Conservation (phyloP, 2,329 filamentous ascomycete genomes). For the Colletotrichum sp. region DNA sequence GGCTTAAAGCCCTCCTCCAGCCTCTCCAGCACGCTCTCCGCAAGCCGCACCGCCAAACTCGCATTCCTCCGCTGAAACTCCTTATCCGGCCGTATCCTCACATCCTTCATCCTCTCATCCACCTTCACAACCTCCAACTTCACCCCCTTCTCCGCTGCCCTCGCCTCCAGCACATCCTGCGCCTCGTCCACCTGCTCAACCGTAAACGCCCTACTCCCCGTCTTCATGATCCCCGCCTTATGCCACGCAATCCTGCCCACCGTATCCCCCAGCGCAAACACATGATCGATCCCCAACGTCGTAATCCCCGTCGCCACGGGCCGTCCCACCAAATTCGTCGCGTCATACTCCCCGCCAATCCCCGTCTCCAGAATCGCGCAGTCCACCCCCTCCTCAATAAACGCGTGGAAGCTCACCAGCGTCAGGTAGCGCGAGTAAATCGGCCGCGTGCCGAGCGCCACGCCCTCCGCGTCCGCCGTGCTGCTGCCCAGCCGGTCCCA, state of each 20-base stretch:
- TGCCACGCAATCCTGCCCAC: constrained; percentile 88
- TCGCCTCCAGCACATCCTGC: constrained; percentile 59
- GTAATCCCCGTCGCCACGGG: constrained; percentile 72
- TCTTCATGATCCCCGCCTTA: constrained; percentile 87
- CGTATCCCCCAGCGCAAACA: constrained; percentile 78
- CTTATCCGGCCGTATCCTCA: constrained; percentile 53
- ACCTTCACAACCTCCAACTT: background rate
- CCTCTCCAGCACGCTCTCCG: constrained; percentile 52
- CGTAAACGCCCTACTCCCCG: constrained; percentile 47
- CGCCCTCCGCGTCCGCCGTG: constrained; percentile 46
- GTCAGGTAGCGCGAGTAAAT: constrained; percentile 94
- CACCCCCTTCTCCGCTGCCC: constrained; percentile 60
- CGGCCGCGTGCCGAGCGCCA: constrained; percentile 72
- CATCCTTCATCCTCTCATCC: constrained; percentile 42
- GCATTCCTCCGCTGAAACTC: constrained; percentile 65
- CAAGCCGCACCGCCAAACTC: constrained; percentile 57
- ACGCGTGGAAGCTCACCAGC: constrained; percentile 85
- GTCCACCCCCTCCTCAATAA: constrained; percentile 75
- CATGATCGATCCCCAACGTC: constrained; percentile 85
- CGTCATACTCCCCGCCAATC: constrained; percentile 92
- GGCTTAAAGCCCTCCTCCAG: constrained; percentile 31
- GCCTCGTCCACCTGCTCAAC: constrained; percentile 36
- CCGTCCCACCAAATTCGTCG: constrained; percentile 77
- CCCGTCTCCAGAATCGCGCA: constrained; percentile 90
- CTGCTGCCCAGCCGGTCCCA: constrained; percentile 68